Base-by-base conservation (phyloP, 352 stramenopile genomes). In the Phytopythium chamaehyphon region DNA sequence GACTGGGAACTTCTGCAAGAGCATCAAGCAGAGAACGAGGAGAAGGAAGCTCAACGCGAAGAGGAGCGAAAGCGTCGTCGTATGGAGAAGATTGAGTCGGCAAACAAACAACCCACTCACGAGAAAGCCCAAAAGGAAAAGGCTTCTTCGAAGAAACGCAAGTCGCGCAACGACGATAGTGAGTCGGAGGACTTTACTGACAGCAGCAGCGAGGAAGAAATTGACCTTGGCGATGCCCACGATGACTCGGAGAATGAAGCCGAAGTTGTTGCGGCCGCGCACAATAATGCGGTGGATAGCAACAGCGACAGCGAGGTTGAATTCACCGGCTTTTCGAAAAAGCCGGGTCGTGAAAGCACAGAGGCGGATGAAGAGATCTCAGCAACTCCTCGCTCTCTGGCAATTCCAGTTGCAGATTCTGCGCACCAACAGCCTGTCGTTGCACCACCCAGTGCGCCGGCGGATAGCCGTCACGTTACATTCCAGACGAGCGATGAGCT, bases 1-100 rank as follows among this genome's bases (percentile, higher is more conserved):
- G 96, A 97, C 47, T 98, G 92, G 92, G 80, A 96, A 54, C 62
- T 98, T 24, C 86, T 98, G 37, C 93, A 98, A 62, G 81, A 90
- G 33, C 72, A 86, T 21, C 80, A 93, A 54, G 72, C 81, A 24
- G 71, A 88, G 47, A 91, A 90, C 21, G 75, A 88, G 68, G 71
- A 86, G 47, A 73, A 88, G 40, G 77, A 92, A 2, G 82, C 66
- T 31, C 64, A 81, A 42, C 73, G 77, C 47, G 77, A 90, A 23
- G 74, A 90, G 50, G 77, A 93, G 44, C 73, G 79, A 10, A 93
- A 90, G 42, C 73, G 75, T 4, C 85, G 86, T 46, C 75, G 82
- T 19, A 31, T 86, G 45, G 63, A 90, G 55, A 88, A 82, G 38
- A 73, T 86, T 21, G 69, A 76, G 40, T 71, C 79, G 9, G 71